Base-by-base conservation (phyloP, 2,329 filamentous ascomycete genomes). In the Ceratocystis variospora region DNA sequence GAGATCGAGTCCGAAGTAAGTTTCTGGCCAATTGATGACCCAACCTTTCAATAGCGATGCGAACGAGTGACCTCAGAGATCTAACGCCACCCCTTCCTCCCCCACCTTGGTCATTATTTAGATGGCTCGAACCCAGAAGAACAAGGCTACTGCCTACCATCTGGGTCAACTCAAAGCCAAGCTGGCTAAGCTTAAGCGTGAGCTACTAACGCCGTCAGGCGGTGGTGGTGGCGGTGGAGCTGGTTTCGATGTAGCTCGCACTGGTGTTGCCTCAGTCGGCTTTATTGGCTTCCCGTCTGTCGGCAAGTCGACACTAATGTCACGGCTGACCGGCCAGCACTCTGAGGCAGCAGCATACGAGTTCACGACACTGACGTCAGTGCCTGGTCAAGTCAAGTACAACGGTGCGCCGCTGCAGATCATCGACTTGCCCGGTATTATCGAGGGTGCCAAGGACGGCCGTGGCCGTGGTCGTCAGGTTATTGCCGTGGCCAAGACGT, bases 281-380 rank as follows among this genome's bases (percentile, higher is more conserved):
- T 97, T 97, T 78, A 96, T 97, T 74, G 94, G 94, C 41, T 99
- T 99, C 73, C 94, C 94, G 1, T 99, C 94, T 0, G 94, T 99
- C 69, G 94, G 94, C 69, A 99, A 99, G 79, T 96, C 90, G 83
- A 99, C 94, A 63, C 81, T 99, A 72, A 96, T 99, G 92, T 96
- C 87, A 75, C 86, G 81, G 73, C 79, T 99, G 74, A 99, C 94
- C 55, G 94, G 94, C 64, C 93, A 96, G 77, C 93, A 99, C 75
- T 97, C 93, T 1, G 94, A 99, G 81, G 93, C 86, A 66, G 94
- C 94, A 19, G 94, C 93, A 64, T 99, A 99, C 78, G 94, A 99
- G 76, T 99, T 99, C 80, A 99, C 94, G 70, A 99, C 94, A 65
- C 82, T 99, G 75, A 99, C 94, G 45, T 96, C 93, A 59, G 94